Base-by-base conservation (phyloP, 2,329 filamentous ascomycete species). In the Sodiomyces alkalinus region DNA sequence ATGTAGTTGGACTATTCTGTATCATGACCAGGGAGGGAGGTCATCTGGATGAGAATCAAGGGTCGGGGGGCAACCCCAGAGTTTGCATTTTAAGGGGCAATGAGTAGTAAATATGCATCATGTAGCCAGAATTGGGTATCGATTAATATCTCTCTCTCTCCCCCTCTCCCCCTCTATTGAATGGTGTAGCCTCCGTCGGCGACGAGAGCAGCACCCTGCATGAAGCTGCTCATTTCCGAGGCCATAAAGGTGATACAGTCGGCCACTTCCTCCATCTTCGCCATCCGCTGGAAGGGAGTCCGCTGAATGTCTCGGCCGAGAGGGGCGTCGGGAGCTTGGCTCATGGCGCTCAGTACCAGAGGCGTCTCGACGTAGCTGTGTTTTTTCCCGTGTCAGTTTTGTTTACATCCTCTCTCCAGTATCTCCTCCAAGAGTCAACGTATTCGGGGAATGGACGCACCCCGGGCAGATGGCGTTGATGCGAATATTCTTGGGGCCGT, bases 391-490 rank as follows among this genome's bases (percentile, higher is more conserved):
- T 20, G 19, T 34, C 29, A 17, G 30, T 21, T n/a, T n/a, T n/a
- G 17, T 22, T 24, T n/a, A n/a, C n/a, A n/a, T n/a, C n/a, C n/a
- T n/a, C n/a, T n/a, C n/a, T n/a, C n/a, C n/a, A 22, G 20, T 6
- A 22, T 22, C 14, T n/a, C 7, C n/a, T 20, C 11, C 19, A 7
- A 7, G 19, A 20, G 19, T 22, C 10, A 22, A 13, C 7, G 20
- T 6, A 22, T 3, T 5, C n/a, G n/a, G n/a, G n/a, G n/a, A 22
- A 13, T 5, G 11, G 5, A 44, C 47, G 28, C 41, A 54, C 29
- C 60, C 64, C 0, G 68, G 68, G 31, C 68, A 71, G n/a, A 74
- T 60, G 3, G 65, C 66, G 39, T 74, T 74, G 44, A 74, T 64
- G 27, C 67, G 60, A 32, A 74, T 68, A 4, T 57, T 58, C 27